phyloP scores from a whole-genome alignment of 129 eudicot species.

The Saussurea involucrata region DNA sequence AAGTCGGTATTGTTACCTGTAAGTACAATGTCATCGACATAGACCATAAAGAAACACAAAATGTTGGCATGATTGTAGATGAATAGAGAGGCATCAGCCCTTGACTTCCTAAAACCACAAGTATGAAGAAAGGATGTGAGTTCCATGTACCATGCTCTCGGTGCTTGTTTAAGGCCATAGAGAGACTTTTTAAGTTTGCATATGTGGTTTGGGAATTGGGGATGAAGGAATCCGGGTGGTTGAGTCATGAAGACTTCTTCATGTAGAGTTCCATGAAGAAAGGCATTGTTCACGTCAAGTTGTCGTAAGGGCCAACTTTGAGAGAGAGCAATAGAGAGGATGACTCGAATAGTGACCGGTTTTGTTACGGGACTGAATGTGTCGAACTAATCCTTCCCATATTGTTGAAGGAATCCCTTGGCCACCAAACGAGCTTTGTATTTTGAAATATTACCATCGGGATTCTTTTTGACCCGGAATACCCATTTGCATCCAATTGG shows the following conservation, averaged over 20 bases:
- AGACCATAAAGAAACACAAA: too few relatives aligned
- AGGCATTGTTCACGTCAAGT: constrained; percentile 7
- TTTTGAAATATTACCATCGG: not conserved
- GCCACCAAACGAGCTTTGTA: not conserved
- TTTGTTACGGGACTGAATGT: not conserved
- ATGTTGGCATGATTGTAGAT: not conserved
- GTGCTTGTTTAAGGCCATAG: not conserved
- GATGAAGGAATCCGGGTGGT: not conserved
- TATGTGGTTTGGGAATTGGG: not conserved
- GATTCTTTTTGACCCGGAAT: not conserved
- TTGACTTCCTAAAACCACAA: not conserved
- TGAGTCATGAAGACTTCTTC: not conserved
- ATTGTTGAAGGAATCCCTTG: not conserved
- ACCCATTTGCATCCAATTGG: constrained; percentile 12
- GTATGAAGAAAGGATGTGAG: not conserved
- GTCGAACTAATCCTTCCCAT: not conserved
- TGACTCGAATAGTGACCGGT: not conserved
- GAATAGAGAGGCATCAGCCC: not conserved
- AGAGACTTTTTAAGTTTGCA: not conserved
- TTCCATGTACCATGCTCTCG: not conserved
- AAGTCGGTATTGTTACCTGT: too few relatives aligned
- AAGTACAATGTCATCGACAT: too few relatives aligned
- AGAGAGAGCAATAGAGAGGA: not conserved
- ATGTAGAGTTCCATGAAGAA: not conserved
- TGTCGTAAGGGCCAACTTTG: not conserved